These are phyloP conservation scores for Parathielavia hyrcaniae DNA, from an alignment of 495 filamentous ascomycete species.

Conservation along the genomic window DNA sequence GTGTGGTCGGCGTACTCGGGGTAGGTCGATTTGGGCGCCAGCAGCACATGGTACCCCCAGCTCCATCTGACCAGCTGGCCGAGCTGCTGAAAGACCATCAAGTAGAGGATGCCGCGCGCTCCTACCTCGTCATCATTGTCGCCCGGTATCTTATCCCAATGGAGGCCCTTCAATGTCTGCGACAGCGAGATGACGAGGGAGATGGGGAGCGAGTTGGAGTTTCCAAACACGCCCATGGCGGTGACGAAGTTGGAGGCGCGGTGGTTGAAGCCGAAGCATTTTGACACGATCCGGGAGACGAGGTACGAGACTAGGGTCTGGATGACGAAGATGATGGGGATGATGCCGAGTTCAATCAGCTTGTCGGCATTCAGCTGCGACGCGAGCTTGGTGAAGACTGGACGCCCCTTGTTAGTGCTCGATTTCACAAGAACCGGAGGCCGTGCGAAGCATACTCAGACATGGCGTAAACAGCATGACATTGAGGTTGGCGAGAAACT, in stretches of 20 bases:
- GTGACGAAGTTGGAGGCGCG: constrained; percentile 86
- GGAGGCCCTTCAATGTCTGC: constrained; percentile 80
- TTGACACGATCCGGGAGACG: constrained; percentile 62
- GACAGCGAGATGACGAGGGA: constrained; percentile 92
- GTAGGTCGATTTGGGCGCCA: constrained; percentile 72
- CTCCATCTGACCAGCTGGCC: constrained; percentile 95
- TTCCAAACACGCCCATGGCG: constrained; percentile 97
- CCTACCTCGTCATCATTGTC: constrained; percentile 95
- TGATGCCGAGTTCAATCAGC: constrained; percentile 81
- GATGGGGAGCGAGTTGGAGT: constrained; percentile 96
- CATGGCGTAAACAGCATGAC: constrained; percentile 92
- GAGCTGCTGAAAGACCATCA: constrained; percentile 95
- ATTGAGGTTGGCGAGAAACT: constrained; percentile 92
- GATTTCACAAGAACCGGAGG: neutral
- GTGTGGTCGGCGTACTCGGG: constrained; percentile 50
- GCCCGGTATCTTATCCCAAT: constrained; percentile 83
- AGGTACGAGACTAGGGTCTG: constrained; percentile 79
- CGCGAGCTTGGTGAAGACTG: constrained; percentile 97
- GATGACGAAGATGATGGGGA: constrained; percentile 84
- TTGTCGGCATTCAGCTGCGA: constrained; percentile 89
- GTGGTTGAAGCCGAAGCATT: constrained; percentile 72
- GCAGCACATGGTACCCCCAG: constrained; percentile 90
- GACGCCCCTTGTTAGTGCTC: constrained; percentile 1
- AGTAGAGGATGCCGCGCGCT: constrained; percentile 87
- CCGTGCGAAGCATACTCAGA: constrained; percentile 59